Evolutionary conservation across 1,284 basidiomycete species (phyloP), one percentile per base, ranked within the genome.

Genomic region (Cutaneotrichosporon mucoides): DNA sequence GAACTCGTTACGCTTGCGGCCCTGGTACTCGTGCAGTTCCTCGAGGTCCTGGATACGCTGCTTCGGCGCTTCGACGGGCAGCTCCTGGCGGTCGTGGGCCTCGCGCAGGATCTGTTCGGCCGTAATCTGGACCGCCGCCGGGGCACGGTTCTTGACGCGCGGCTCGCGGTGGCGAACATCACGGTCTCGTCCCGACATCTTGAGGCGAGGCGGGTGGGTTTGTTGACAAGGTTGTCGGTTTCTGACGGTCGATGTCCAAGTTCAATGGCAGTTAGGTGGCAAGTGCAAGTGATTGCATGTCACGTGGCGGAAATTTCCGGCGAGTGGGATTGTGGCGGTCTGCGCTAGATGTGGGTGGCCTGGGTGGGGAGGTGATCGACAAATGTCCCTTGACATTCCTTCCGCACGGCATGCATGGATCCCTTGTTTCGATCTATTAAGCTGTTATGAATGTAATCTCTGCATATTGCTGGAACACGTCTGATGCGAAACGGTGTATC

Each of bases 61-160:
- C 70, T 88, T 89, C n/a, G 94, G 93, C 3, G 92, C 92, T 54
- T 86, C 85, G 73, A 93, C 89, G 12, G 88, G 85, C 24, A 89
- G 85, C 72, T 98, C 96, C 82, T 99, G 95, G 55, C 94, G 84
- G 72, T 98, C 96, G 85, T 98, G 92, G 45, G 96, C 93, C 85
- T 99, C 96, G 71, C 96, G 88, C 12, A 99, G 83, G 46, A 99
- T 87, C 81, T 99, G 95, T 80, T 98, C 95, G 36, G 95, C 92
- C 56, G 94, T 96, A 80, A 98, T 95, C 89, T 93, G 93, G 64
- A 97, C 83, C 57, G 90, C 88, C 59, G 93, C 93, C 35, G 93
- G 87, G 24, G 93, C 93, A 55, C 93, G 84, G 79, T 97, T 97
- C 83, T 94, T 93, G 66, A 97, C 92, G 63, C 90, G 72, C 12